phyloP scores from a whole-genome alignment of 306 rosid genomes.

The Rosa rugosa region DNA sequence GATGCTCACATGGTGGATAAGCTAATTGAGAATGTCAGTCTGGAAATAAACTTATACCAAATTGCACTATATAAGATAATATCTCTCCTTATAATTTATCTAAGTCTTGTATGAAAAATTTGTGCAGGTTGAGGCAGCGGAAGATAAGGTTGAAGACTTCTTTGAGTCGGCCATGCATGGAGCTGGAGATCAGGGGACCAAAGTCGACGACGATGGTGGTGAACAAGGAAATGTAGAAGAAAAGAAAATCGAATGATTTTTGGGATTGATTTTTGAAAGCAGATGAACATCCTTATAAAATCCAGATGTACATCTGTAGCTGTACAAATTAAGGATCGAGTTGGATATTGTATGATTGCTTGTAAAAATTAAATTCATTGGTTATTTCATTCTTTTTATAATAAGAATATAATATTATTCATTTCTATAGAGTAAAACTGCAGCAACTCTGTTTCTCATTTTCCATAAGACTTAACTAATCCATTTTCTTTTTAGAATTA shows the following conservation, averaged over 20 bases:
- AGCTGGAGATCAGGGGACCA: not conserved
- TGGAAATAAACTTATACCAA: not conserved
- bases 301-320: not conserved
- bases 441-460: not conserved
- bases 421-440: not conserved
- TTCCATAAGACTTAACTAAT: not conserved
- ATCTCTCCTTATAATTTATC: not conserved
- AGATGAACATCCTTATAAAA: constrained; percentile 8
- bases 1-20: constrained; percentile 42
- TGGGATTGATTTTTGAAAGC: not conserved
- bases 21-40: constrained; percentile 45
- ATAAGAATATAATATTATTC: not conserved
- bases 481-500: not conserved
- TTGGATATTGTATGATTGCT: not conserved
- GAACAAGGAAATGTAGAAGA: not conserved
- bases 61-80: not conserved
- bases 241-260: not conserved
- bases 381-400: not conserved
- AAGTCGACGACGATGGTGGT: not conserved
- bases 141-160: constrained; percentile 29
- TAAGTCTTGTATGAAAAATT: not conserved
- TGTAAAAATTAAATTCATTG: not conserved
- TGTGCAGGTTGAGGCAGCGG: constrained; percentile 49
- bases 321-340: not conserved
- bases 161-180: constrained; percentile 14